A percentile compares a stretch with the other conserved stretches of the same genome.
These are phyloP conservation scores for Blastobotrys elegans DNA, from an alignment of 1,139 yeast genomes.

Conservation along the genomic window DNA sequence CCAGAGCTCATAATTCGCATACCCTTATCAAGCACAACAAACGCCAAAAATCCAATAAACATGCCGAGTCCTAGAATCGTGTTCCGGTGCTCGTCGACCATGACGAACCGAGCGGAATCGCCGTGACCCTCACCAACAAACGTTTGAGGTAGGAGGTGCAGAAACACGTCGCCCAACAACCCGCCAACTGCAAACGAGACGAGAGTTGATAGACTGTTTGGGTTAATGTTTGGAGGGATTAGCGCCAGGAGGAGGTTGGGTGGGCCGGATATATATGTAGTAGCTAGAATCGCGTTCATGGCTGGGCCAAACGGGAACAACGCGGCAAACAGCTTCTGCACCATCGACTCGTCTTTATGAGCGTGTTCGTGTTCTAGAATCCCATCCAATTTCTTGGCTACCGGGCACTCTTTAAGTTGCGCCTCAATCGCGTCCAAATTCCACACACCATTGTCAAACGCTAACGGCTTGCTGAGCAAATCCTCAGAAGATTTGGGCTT, in stretches of 20 bases:
- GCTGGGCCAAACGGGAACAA: constrained; percentile 54
- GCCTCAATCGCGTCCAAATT: constrained; percentile 34
- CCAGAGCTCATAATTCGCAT: constrained; percentile 45
- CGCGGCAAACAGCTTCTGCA: constrained; percentile 24
- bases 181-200: constrained; percentile 71
- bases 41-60: constrained; percentile 51
- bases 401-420: constrained; percentile 32
- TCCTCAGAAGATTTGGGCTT: neutral
- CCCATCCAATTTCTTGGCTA: constrained; percentile 36
- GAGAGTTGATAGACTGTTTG: constrained; percentile 43
- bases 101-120: constrained; percentile 38
- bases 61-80: constrained; percentile 48
- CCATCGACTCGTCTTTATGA: constrained; percentile 27
- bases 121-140: constrained; percentile 48
- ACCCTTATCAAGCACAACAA: constrained; percentile 53
- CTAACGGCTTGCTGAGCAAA: constrained; percentile 14
- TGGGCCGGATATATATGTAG: constrained; percentile 55
- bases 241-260: constrained; percentile 52
- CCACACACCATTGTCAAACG: constrained; percentile 38
- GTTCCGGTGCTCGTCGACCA: constrained; percentile 47
- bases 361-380: constrained; percentile 20
- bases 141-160: constrained; percentile 62
- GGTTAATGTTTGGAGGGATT: constrained; percentile 47
- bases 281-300: constrained; percentile 56
- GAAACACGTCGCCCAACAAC: constrained; percentile 60